Percentiles rank a stretch among this genome's conserved stretches.
These are phyloP conservation scores for Pyrenula massariospora DNA, from an alignment of 495 filamentous ascomycete species.

Conservation along the genomic window DNA sequence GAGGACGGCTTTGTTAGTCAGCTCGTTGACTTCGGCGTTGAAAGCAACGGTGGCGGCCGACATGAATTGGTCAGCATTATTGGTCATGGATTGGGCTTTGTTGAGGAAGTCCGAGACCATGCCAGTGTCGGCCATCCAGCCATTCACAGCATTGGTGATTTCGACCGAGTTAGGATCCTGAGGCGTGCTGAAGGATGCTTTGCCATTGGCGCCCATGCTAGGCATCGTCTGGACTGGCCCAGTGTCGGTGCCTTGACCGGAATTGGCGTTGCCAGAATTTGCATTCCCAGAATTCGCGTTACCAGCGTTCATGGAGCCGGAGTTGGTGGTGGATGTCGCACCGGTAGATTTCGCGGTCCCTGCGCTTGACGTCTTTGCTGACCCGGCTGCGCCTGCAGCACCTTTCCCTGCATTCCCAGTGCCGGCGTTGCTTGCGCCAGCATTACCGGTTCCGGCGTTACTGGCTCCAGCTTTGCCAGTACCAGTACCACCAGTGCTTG, in stretches of 20 bases:
- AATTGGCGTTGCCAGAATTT: background rate
- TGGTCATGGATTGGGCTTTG: background rate
- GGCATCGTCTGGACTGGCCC: background rate
- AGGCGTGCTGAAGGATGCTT: background rate
- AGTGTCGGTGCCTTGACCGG: background rate
- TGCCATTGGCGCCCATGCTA: background rate
- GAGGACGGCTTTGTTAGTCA: background rate
- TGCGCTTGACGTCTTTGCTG: background rate
- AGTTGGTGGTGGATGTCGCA: background rate
- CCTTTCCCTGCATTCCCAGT: constrained; percentile 2
- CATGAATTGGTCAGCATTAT: background rate
- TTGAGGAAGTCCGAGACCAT: background rate
- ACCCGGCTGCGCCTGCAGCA: background rate
- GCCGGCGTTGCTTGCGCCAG: constrained; percentile 1
- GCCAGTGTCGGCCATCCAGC: background rate
- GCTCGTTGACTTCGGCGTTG: background rate
- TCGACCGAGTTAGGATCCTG: background rate
- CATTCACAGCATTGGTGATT: background rate
- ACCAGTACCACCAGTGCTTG: background rate
- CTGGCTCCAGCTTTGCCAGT: constrained; percentile 1
- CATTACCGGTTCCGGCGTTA: constrained; percentile 5
- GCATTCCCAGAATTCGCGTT: background rate
- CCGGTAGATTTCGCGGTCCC: background rate
- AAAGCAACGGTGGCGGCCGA: background rate
- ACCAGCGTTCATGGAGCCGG: background rate